Evolutionary conservation across 2,329 filamentous ascomycete genomes (phyloP).

Genomic region (Trichophyton schoenleinii): DNA sequence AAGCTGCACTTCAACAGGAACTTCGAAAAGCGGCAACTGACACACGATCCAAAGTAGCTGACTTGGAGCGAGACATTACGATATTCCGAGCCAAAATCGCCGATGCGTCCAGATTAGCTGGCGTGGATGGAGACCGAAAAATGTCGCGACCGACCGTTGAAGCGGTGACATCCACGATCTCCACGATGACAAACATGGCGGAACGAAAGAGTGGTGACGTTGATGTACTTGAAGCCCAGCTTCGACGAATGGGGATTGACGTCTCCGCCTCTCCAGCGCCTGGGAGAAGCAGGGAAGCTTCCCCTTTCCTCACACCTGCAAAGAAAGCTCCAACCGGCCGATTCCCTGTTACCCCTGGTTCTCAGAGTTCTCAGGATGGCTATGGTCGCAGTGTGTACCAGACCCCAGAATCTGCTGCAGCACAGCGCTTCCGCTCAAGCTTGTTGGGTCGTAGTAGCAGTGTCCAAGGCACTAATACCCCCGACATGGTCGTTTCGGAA

Average conservation of each 20-base stretch:
- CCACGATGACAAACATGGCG: slow-evolving; percentile 83
- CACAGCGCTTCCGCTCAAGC: slow-evolving; percentile 17
- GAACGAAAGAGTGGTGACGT: slow-evolving; percentile 86
- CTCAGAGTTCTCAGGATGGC: slow-evolving; percentile 24
- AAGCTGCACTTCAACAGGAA: slow-evolving; percentile 70
- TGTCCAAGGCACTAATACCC: slow-evolving; percentile 24
- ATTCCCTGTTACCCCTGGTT: slow-evolving; percentile 29
- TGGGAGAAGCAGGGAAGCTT: slow-evolving; percentile 19
- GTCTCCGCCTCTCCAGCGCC: slow-evolving; percentile 12
- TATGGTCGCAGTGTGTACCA: slow-evolving; percentile 25
- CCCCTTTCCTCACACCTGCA: slow-evolving; percentile 27
- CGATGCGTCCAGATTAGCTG: slow-evolving; percentile 40
- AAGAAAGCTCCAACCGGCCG: slow-evolving; percentile 19
- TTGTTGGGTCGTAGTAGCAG: slow-evolving; percentile 25
- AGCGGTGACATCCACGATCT: slow-evolving; percentile 79
- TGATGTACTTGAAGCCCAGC: slow-evolving; percentile 75
- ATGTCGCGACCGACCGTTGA: slow-evolving; percentile 65
- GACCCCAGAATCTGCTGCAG: slow-evolving; percentile 27
- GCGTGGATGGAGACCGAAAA: slow-evolving; percentile 26
- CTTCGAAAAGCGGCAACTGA: slow-evolving; percentile 62
- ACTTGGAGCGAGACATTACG: slow-evolving; percentile 68
- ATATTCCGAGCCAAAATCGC: slow-evolving; percentile 69
- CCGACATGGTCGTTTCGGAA: slow-evolving; percentile 17
- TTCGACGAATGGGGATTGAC: slow-evolving; percentile 55
- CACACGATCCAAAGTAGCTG: slow-evolving; percentile 60